Evolutionary conservation across 2,329 filamentous ascomycete species (phyloP).

Genomic region (Penicillium hordei): DNA sequence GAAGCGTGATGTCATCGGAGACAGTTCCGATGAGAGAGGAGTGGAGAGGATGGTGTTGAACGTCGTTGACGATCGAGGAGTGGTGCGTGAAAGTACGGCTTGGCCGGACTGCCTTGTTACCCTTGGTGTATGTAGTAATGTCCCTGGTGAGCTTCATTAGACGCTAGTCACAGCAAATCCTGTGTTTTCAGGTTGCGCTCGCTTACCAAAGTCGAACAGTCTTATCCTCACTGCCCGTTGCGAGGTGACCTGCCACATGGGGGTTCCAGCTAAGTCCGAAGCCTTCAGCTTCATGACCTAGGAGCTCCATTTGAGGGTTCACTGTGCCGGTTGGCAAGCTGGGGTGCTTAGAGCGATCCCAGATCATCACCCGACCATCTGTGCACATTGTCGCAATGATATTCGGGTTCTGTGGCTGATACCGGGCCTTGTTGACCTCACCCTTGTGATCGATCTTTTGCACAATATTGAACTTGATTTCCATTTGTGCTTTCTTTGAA

Average conservation of each 20-base stretch:
- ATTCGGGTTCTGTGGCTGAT: slow-evolving; percentile 96
- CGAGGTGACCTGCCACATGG: slow-evolving; percentile 74
- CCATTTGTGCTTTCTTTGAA: slow-evolving; percentile 64
- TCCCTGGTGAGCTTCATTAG: slow-evolving; percentile 58
- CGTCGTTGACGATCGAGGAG: slow-evolving; percentile 89
- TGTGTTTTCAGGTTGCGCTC: not conserved
- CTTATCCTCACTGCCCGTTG: slow-evolving; percentile 86
- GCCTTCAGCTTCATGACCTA: slow-evolving; percentile 83
- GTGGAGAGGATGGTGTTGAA: slow-evolving; percentile 89
- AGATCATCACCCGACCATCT: slow-evolving; percentile 85
- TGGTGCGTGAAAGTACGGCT: slow-evolving; percentile 81
- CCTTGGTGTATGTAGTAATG: slow-evolving; percentile 70
- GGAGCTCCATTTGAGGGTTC: slow-evolving; percentile 78
- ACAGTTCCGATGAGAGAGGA: slow-evolving; percentile 85
- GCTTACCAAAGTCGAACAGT: slow-evolving; percentile 86
- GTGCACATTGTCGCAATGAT: slow-evolving; percentile 91
- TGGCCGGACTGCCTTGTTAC: slow-evolving; percentile 69
- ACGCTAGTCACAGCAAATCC: not conserved
- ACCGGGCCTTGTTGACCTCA: slow-evolving; percentile 97
- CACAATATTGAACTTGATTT: slow-evolving; percentile 83
- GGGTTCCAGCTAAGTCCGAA: slow-evolving; percentile 94
- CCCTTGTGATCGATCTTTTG: slow-evolving; percentile 96
- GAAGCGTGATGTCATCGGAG: slow-evolving; percentile 90
- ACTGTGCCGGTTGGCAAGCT: slow-evolving; percentile 71
- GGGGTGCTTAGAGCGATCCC: slow-evolving; percentile 93